Percentiles rank a stretch among this genome's conserved stretches.
Evolutionary conservation across 768 basidiomycete genomes (phyloP).

Genomic region (Lanmaoa rubissima): DNA sequence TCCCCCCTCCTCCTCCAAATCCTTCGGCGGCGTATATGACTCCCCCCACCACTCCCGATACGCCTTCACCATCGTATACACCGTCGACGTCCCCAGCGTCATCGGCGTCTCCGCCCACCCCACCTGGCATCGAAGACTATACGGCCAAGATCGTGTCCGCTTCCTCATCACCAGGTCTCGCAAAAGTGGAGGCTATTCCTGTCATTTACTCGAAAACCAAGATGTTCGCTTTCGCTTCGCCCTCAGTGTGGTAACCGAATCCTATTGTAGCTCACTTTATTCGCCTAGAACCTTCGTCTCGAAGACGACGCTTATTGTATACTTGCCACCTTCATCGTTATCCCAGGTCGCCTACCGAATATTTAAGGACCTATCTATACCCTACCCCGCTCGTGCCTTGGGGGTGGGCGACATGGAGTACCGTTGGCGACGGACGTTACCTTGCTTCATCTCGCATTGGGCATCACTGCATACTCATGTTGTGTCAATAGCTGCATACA

Average conservation of each 20-base stretch:
- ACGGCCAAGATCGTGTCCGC: conserved; percentile 46
- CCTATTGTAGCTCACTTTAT: conserved; percentile 24
- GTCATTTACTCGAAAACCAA: conserved; percentile 46
- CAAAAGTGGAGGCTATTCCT: conserved; percentile 20
- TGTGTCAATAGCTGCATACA: conserved; percentile 38
- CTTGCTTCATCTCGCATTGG: conserved; percentile 32
- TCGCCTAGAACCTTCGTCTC: conserved; percentile 28
- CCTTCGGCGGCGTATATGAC: conserved; percentile 20
- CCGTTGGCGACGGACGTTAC: conserved; percentile 14
- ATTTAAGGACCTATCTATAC: conserved; percentile 38
- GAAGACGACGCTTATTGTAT: conserved; percentile 30
- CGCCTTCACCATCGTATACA: conserved; percentile 53
- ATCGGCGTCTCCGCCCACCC: conserved; percentile 61
- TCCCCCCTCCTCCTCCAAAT: conserved; percentile 17
- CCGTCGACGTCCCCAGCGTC: conserved; percentile 56
- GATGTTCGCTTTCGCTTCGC: conserved; percentile 64
- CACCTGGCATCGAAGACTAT: conserved; percentile 49
- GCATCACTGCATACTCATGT: conserved; percentile 34
- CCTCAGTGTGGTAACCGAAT: conserved; percentile 53
- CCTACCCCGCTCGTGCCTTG: conserved; percentile 15
- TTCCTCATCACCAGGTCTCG: conserved; percentile 37
- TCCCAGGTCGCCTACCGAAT: conserved; percentile 12
- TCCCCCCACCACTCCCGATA: conserved; percentile 46
- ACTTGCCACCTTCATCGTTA: conserved; percentile 11
- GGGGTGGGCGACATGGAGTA: conserved; percentile 28